Evolutionary conservation across 2,329 filamentous ascomycete species (phyloP), one percentile per base, ranked within the genome.

Genomic region (Microsporum audouinii): DNA sequence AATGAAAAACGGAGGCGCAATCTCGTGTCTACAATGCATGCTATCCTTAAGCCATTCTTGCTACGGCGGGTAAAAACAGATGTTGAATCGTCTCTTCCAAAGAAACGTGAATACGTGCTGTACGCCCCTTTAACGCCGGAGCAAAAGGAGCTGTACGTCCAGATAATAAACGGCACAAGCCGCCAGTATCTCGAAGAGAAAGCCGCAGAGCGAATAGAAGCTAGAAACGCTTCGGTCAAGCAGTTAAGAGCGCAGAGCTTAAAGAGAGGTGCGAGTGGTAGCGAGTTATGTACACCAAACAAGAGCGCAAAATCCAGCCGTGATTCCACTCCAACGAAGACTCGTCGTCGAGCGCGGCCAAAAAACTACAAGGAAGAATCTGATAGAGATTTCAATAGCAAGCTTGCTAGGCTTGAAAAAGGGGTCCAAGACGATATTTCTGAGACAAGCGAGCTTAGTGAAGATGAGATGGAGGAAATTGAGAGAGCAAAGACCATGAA

Each of bases 81-180:
- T 69, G 94, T 99, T 0, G 92, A 95, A 60, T 86, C 86, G 1
- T 84, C 90, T 56, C 79, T 99, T n/a, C 94, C 94, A 0, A 95
- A 92, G 75, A 99, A 99, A 77, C 84, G 94, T 33, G 94, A 99
- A 72, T 99, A 99, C 66, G 88, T 99, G 2, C 77, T 99, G 0
- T 97, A 94, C 68, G 94, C 94, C 0, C 94, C 94, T 0, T 84
- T 99, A 75, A 96, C 91, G 0, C 82, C 85, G 29, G 90, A 94
- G 66, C 94, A 99, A 70, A 89, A 91, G 1, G 92, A 96, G 61
- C 75, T 99, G 0, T 99, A 99, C 70, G 82, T 91, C 33, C 83
- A 88, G 14, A 96, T 92, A 62, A 76, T 97, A 0, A 90, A 96
- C 67, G 84, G 88, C 59, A 95, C 91, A 1, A 75, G 76, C 17